A percentile compares a stretch with the other conserved stretches of the same genome.
These are phyloP conservation scores for Salix viminalis DNA, from an alignment of 345 rosid genomes.

Conservation along the genomic window DNA sequence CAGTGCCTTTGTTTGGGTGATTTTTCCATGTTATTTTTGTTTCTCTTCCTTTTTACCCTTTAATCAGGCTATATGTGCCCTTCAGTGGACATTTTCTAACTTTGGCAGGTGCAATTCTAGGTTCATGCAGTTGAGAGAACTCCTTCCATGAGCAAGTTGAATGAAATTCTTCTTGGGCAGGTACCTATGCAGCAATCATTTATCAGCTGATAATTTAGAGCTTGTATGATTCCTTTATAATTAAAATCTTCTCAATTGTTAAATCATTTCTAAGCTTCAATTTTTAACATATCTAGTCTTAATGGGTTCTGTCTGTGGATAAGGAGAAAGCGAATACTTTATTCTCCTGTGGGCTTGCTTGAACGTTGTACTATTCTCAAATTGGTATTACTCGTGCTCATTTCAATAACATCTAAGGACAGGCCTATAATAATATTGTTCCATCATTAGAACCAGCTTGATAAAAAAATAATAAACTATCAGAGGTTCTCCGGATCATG, in stretches of 20 bases:
- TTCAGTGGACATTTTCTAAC: conserved; percentile 13
- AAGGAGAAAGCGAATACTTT: not conserved
- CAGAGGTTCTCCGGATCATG: too few relatives aligned
- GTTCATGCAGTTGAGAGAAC: conserved; percentile 86
- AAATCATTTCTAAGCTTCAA: not conserved
- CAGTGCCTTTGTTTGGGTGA: too few relatives aligned
- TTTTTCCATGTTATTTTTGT: not conserved
- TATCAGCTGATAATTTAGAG: conserved; percentile 1
- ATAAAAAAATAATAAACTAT: too few relatives aligned
- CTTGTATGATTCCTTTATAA: conserved; percentile 1
- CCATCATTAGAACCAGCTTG: too few relatives aligned
- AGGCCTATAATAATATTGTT: too few relatives aligned
- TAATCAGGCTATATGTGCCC: conserved; percentile 1
- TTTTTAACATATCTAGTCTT: not conserved
- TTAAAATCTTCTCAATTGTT: not conserved
- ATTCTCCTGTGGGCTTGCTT: not conserved
- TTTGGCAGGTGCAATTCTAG: conserved; percentile 36
- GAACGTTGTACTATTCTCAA: too few relatives aligned
- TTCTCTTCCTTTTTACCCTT: not conserved
- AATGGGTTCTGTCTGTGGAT: not conserved
- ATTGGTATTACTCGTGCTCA: too few relatives aligned
- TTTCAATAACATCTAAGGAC: too few relatives aligned
- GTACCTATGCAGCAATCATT: conserved; percentile 33
- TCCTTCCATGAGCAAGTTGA: conserved; percentile 95
- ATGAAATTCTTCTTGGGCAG: conserved; percentile 87